Percentiles rank a stretch among this genome's conserved stretches.
Evolutionary conservation across 345 rosid species (phyloP).

Genomic region (Bretschneidera sinensis): DNA sequence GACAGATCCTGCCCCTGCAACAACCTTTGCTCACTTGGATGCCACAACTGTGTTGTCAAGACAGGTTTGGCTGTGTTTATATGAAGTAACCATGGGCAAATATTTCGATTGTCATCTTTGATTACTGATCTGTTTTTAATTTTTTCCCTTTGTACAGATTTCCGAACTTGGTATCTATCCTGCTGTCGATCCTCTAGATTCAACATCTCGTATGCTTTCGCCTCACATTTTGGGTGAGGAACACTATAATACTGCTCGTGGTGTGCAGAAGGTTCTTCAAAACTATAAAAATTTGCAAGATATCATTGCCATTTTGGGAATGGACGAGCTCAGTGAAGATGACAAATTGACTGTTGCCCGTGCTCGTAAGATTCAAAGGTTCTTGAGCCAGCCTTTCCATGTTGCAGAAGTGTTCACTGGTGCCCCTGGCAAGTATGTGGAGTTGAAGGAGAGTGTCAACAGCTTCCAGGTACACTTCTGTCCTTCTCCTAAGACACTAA

Average conservation of each 20-base stretch:
- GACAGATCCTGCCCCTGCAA: conserved; percentile 99
- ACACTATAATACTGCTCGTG: conserved; percentile 97
- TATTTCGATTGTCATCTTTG: background rate
- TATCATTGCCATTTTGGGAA: conserved; percentile 96
- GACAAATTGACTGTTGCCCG: conserved; percentile 96
- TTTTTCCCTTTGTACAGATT: conserved; percentile 36
- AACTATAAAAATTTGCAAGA: conserved; percentile 99
- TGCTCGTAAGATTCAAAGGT: conserved; percentile 94
- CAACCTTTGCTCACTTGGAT: conserved; percentile 99
- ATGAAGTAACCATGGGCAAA: background rate
- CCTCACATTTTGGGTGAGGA: conserved; percentile 95
- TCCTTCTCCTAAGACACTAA: background rate
- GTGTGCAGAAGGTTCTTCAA: conserved; percentile 95
- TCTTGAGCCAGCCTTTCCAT: conserved; percentile 99
- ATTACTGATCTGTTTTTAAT: background rate
- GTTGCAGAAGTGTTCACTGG: conserved; percentile 99
- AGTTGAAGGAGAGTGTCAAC: conserved; percentile 77
- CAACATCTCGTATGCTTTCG: conserved; percentile 97
- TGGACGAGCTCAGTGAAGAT: conserved; percentile 99
- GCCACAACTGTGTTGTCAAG: conserved; percentile 97
- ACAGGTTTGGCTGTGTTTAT: conserved; percentile 43
- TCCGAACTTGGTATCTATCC: conserved; percentile 99
- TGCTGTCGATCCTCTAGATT: conserved; percentile 97
- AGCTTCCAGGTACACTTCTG: conserved; percentile 79
- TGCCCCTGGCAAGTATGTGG: conserved; percentile 96